Percentiles rank a stretch among this genome's conserved stretches.
These are phyloP conservation scores for Collariella sp. DNA, from an alignment of 495 filamentous ascomycete genomes.

Conservation along the genomic window DNA sequence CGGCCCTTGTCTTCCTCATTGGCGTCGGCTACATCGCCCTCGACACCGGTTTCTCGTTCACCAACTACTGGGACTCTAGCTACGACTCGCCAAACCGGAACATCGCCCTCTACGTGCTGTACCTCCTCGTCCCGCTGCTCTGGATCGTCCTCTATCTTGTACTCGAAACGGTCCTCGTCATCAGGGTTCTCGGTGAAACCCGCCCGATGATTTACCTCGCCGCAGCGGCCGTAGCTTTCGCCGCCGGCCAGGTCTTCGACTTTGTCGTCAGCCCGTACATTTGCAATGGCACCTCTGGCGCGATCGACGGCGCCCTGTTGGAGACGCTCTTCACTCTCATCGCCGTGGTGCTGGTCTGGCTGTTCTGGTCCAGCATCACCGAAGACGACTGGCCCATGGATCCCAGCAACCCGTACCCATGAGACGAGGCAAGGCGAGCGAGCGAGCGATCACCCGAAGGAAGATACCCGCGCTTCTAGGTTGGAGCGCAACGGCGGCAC, in stretches of 20 bases:
- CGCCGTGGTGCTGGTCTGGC: slow-evolving; percentile 73
- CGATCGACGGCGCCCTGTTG: slow-evolving; percentile 89
- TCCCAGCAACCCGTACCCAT: slow-evolving; percentile 21
- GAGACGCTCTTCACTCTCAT: slow-evolving; percentile 86
- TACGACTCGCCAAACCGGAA: slow-evolving; percentile 52
- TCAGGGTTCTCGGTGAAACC: slow-evolving; percentile 73
- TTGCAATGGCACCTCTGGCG: slow-evolving; percentile 68
- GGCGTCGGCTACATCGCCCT: slow-evolving; percentile 93
- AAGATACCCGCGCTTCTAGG: slow-evolving; percentile 8
- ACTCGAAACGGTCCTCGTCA: slow-evolving; percentile 72
- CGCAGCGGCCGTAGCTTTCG: slow-evolving; percentile 69
- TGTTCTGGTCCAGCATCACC: slow-evolving; percentile 98
- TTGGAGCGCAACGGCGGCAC: not conserved
- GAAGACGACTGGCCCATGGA: slow-evolving; percentile 94
- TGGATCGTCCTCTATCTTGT: slow-evolving; percentile 77
- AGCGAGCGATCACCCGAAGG: not conserved
- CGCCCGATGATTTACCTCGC: slow-evolving; percentile 82
- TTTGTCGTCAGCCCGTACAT: slow-evolving; percentile 89
- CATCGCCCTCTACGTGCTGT: slow-evolving; percentile 86
- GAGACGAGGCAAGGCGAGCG: too few species aligned
- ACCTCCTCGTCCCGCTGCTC: slow-evolving; percentile 83
- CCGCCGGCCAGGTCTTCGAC: slow-evolving; percentile 87
- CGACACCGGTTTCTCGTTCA: slow-evolving; percentile 85
- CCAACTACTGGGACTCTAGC: slow-evolving; percentile 60
- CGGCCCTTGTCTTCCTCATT: slow-evolving; percentile 65